Conservation (phyloP, 148 eudicot genomes). For the Persicaria maculosa region DNA sequence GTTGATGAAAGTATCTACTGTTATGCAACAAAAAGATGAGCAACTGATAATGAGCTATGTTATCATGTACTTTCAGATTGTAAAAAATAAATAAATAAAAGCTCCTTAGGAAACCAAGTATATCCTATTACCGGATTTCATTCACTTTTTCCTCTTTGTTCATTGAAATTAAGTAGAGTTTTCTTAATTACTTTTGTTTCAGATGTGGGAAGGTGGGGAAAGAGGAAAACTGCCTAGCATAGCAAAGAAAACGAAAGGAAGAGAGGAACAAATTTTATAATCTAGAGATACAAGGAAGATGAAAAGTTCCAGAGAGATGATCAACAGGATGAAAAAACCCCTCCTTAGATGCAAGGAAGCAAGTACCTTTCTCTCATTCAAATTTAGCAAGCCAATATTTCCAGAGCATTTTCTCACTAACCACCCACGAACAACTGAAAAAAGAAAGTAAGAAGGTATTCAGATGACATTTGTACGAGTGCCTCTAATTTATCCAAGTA, state of each 20-base stretch:
- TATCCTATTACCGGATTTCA: neutral
- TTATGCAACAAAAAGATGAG: neutral
- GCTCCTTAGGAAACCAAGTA: neutral
- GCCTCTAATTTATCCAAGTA: no score
- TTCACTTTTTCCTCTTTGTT: neutral
- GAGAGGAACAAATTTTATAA: neutral
- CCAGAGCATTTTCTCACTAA: constrained; percentile 90
- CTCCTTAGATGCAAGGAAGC: neutral
- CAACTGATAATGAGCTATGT: neutral
- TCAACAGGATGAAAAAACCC: neutral
- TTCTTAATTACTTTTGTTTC: neutral
- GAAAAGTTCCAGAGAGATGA: neutral
- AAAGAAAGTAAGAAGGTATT: neutral
- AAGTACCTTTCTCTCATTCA: constrained; percentile 54
- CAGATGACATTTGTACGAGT: neutral
- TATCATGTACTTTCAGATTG: neutral
- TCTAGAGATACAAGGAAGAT: neutral
- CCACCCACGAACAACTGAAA: constrained; percentile 83
- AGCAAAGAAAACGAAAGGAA: neutral
- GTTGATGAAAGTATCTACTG: neutral
- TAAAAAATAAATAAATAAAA: neutral
- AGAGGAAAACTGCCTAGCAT: neutral
- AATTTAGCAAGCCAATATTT: constrained; percentile 61
- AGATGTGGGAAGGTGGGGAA: neutral
- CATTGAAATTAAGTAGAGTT: neutral